Conservation (phyloP, 306 rosid species). For the Pyrus pyrifolia region DNA sequence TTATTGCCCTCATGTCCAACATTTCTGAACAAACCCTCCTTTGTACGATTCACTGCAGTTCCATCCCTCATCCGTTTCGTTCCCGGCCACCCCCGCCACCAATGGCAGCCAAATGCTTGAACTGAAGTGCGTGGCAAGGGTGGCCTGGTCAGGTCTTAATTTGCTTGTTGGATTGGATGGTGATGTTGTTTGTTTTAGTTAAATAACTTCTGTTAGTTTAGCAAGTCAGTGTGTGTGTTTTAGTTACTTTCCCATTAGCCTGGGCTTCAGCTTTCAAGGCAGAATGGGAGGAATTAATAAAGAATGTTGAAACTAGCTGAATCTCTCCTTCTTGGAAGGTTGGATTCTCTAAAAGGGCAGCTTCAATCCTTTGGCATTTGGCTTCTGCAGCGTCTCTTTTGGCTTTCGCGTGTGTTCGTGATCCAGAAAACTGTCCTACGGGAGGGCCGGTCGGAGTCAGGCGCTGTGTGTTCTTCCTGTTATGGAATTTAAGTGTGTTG, state of each 20-base stretch:
- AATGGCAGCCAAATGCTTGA: conserved; percentile 13
- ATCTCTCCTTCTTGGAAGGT: conserved; percentile 29
- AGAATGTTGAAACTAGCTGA: conserved; percentile 19
- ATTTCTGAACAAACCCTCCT: conserved; percentile 47
- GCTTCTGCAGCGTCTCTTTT: conserved; percentile 28
- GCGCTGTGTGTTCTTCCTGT: conserved; percentile 10
- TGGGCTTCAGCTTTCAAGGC: neutral
- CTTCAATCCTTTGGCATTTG: conserved; percentile 94
- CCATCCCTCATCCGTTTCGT: conserved; percentile 28
- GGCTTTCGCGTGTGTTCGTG: conserved; percentile 11
- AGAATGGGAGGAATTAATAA: conserved; percentile 6
- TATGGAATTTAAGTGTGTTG: neutral
- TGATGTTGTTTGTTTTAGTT: conserved; percentile 9
- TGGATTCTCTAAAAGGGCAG: conserved; percentile 75
- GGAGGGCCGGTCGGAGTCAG: conserved; percentile 12
- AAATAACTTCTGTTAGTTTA: neutral
- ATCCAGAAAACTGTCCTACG: conserved; percentile 4
- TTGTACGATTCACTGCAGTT: conserved; percentile 13
- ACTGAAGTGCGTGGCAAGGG: conserved; percentile 8
- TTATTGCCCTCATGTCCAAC: conserved; percentile 45
- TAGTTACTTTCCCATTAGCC: neutral
- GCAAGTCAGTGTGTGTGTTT: neutral
- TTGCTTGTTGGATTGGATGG: neutral
- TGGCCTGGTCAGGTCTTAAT: neutral
- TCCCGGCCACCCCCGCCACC: conserved; percentile 22